Percentiles rank a stretch among this genome's conserved stretches.
Evolutionary conservation across 2,329 filamentous ascomycete species (phyloP).

Genomic region (Trichoderma pleuroti): DNA sequence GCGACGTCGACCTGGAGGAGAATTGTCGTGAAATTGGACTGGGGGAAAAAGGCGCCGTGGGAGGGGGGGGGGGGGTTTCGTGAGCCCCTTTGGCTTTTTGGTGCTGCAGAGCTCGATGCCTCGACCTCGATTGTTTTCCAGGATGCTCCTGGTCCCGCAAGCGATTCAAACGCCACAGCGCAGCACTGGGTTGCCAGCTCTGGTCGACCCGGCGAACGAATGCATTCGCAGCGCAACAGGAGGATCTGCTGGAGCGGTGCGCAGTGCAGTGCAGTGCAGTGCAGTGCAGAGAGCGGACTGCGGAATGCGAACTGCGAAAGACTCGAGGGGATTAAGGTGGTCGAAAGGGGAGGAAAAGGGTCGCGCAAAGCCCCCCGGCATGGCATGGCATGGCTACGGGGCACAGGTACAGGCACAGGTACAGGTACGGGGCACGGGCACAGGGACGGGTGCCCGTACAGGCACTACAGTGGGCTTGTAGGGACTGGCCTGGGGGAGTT

Average conservation of each 20-base stretch:
- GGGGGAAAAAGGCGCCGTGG: constrained; percentile 4
- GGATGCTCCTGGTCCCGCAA: constrained; percentile 11
- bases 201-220: constrained; percentile 3
- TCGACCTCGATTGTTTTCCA: neutral
- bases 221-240: constrained; percentile 13
- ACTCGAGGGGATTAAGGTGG: constrained; percentile 11
- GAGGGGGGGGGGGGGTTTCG: constrained; percentile 7
- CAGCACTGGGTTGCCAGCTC: constrained; percentile 16
- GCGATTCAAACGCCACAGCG: constrained; percentile 11
- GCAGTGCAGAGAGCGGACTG: constrained; percentile 1
- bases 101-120: constrained; percentile 4
- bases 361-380: constrained; percentile 7
- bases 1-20: neutral
- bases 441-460: neutral
- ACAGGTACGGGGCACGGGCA: neutral
- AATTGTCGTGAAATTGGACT: constrained; percentile 1
- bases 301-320: constrained; percentile 7
- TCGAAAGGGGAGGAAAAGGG: constrained; percentile 18
- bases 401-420: neutral
- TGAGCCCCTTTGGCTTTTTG: constrained; percentile 13
- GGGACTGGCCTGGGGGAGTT: constrained; percentile 4
- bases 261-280: neutral
- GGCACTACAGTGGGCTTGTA: neutral
- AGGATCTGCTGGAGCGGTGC: neutral
- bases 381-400: neutral